Percentiles rank a stretch among this genome's conserved stretches.
phyloP scores from a whole-genome alignment of 768 basidiomycete species.

The Serendipita vermifera region DNA sequence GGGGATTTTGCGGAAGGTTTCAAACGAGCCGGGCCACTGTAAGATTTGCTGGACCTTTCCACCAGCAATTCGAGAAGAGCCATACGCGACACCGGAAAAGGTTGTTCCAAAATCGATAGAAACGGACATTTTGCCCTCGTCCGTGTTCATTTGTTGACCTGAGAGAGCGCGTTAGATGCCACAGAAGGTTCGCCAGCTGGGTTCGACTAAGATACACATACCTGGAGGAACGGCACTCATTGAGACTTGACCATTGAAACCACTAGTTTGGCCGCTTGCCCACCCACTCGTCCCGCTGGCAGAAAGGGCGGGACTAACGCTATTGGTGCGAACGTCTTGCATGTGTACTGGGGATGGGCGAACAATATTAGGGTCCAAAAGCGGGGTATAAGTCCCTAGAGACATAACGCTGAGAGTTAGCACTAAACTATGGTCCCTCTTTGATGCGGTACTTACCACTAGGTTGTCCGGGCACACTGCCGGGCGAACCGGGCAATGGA shows the following conservation, averaged over 20 bases:
- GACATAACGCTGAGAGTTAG: slow-evolving; percentile 1
- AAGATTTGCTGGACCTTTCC: slow-evolving; percentile 76
- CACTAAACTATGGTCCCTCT: not conserved
- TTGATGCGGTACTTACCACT: not conserved
- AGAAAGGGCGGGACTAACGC: slow-evolving; percentile 11
- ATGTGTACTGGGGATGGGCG: slow-evolving; percentile 19
- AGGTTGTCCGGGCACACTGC: not conserved
- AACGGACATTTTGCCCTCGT: slow-evolving; percentile 71
- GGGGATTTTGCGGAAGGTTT: slow-evolving; percentile 77
- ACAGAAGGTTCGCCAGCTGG: not conserved
- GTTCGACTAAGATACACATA: not conserved
- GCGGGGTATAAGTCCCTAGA: slow-evolving; percentile 14
- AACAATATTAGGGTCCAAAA: slow-evolving; percentile 18
- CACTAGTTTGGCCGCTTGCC: slow-evolving; percentile 5
- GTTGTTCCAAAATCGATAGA: slow-evolving; percentile 82
- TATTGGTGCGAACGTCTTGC: slow-evolving; percentile 10
- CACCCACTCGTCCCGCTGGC: not conserved
- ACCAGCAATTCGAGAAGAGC: slow-evolving; percentile 66
- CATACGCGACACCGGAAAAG: slow-evolving; percentile 80
- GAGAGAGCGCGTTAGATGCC: not conserved
- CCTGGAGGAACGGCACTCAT: not conserved
- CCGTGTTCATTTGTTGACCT: slow-evolving; percentile 15
- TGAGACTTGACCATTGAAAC: slow-evolving; percentile 9
- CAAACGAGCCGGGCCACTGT: slow-evolving; percentile 73
- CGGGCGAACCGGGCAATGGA: not conserved